Percentiles rank a stretch among this genome's conserved stretches.
Evolutionary conservation across 78 protist genomes (phyloP).

Genomic region (Mastigamoeba balamuthi): DNA sequence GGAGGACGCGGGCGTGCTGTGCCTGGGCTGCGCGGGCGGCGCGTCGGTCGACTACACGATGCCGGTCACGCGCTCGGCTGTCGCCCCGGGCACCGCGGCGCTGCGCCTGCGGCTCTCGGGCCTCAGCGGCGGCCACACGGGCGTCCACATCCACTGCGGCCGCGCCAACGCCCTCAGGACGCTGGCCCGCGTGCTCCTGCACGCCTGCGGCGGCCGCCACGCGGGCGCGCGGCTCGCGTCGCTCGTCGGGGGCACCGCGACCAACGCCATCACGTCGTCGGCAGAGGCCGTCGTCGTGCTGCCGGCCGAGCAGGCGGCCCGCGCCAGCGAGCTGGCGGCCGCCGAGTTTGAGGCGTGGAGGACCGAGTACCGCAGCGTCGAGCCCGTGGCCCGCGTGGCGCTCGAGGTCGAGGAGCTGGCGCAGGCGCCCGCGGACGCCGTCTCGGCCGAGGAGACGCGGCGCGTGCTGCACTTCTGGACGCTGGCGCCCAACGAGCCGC

Average conservation of each 20-base stretch:
- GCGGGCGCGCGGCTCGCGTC: background rate
- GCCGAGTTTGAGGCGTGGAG: background rate
- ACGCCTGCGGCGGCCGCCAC: background rate
- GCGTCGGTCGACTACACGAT: background rate
- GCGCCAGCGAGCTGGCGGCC: background rate
- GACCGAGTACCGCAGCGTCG: background rate
- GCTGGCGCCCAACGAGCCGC: background rate
- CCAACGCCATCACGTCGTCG: conserved; percentile 27
- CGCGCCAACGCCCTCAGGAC: conserved; percentile 28
- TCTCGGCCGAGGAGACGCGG: background rate
- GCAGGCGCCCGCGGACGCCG: background rate
- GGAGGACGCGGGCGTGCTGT: conserved; percentile 15
- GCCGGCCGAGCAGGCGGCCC: background rate
- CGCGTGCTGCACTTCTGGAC: background rate
- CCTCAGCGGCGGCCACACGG: conserved; percentile 41
- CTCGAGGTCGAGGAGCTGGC: background rate
- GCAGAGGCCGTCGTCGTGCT: conserved; percentile 3
- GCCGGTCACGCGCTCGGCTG: background rate
- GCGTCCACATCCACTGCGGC: conserved; percentile 15
- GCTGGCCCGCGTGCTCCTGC: background rate
- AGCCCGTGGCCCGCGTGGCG: background rate
- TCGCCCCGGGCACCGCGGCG: background rate
- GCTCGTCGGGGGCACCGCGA: conserved; percentile 9
- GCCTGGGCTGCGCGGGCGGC: conserved; percentile 40
- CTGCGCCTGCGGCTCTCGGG: background rate